phyloP scores from a whole-genome alignment of 768 basidiomycete species.

The Boletus subparvulus region DNA sequence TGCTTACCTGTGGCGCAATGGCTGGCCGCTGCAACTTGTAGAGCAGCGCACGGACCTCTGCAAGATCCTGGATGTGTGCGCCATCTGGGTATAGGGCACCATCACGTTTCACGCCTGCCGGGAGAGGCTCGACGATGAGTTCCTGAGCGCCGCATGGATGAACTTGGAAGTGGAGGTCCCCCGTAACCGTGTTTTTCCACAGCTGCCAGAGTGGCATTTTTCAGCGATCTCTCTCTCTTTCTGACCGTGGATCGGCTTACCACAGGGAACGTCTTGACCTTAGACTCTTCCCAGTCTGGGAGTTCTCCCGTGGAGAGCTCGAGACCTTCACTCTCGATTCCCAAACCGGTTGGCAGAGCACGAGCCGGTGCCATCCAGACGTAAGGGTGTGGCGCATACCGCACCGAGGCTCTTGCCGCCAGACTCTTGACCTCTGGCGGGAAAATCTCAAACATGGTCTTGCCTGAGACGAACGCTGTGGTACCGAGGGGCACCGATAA shows the following conservation, averaged over 20 bases:
- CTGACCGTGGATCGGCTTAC: conserved; percentile 30
- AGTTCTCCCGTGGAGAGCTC: conserved; percentile 68
- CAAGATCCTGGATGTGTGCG: conserved; percentile 69
- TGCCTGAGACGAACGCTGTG: conserved; percentile 80
- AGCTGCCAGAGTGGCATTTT: conserved; percentile 39
- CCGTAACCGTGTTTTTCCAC: conserved; percentile 92
- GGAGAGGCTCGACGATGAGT: conserved; percentile 72
- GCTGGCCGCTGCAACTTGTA: conserved; percentile 89
- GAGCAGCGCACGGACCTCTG: conserved; percentile 66
- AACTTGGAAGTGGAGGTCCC: conserved; percentile 82
- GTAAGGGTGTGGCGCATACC: conserved; percentile 84
- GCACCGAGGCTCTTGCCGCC: conserved; percentile 72
- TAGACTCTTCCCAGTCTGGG: conserved; percentile 79
- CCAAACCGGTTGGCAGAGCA: conserved; percentile 75
- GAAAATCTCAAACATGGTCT: conserved; percentile 81
- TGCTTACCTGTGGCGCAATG: conserved; percentile 67
- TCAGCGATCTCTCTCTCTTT: background rate
- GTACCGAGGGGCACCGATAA: conserved; percentile 81
- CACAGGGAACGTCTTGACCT: conserved; percentile 70
- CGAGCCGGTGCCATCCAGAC: conserved; percentile 86
- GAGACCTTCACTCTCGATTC: conserved; percentile 74
- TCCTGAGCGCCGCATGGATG: conserved; percentile 77
- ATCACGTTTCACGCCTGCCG: conserved; percentile 52
- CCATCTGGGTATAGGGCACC: conserved; percentile 84
- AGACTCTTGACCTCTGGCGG: conserved; percentile 71